Evolutionary conservation across 345 rosid species (phyloP).

Genomic region (Erodium maritimum): DNA sequence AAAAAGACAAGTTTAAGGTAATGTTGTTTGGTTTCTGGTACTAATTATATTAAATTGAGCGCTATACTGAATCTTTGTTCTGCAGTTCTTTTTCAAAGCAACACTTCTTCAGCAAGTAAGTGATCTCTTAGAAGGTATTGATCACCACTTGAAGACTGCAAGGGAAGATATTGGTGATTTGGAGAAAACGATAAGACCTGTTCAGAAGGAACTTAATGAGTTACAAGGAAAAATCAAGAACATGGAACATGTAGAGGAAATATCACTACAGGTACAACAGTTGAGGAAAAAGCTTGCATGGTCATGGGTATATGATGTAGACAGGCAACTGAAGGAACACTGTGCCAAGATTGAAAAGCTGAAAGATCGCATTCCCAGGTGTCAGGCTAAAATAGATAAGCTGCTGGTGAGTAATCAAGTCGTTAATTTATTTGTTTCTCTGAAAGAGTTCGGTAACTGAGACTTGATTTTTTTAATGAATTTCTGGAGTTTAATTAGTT

Average conservation of each 20-base stretch:
- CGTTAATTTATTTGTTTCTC: neutral
- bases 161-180: conserved; percentile 50
- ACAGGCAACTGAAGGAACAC: conserved; percentile 55
- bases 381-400: conserved; percentile 83
- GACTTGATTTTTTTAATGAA: too few species aligned
- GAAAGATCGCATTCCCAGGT: conserved; percentile 67
- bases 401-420: conserved; percentile 44
- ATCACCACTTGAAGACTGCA: conserved; percentile 45
- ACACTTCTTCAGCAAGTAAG: conserved; percentile 92
- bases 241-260: conserved; percentile 83
- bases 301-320: conserved; percentile 87
- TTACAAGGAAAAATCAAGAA: conserved; percentile 61
- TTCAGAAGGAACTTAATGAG: conserved; percentile 55
- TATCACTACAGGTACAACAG: conserved; percentile 57
- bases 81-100: conserved; percentile 90
- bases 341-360: conserved; percentile 45
- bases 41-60: conserved; percentile 4
- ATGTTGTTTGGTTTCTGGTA: conserved; percentile 4
- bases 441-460: too few species aligned
- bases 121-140: conserved; percentile 65
- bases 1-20: conserved; percentile 93
- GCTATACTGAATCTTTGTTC: conserved; percentile 18
- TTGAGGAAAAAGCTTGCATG: conserved; percentile 84
- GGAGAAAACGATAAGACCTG: conserved; percentile 65
- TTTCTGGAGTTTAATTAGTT: too few species aligned